Base-by-base conservation (phyloP, 208 protist species). In the Borovskyia barvae region DNA sequence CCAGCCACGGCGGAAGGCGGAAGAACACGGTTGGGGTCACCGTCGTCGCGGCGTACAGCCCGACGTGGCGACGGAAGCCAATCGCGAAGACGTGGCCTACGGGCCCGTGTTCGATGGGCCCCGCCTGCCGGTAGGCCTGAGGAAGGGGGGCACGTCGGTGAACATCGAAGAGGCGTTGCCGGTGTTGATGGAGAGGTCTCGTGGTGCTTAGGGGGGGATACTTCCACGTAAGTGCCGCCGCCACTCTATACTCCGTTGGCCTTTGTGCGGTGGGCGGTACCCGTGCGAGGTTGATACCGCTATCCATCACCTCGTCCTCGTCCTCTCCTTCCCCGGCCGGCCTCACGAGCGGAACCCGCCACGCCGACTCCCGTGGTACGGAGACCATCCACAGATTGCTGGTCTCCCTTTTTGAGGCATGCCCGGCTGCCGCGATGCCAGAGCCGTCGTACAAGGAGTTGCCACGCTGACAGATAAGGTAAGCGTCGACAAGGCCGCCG, bases 341-440 rank as follows among this genome's bases (percentile, higher is more conserved):
- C 30, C 39, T 58, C 1, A 28, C 41, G 35, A 80, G 36, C n/a
- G 55, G 57, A 37, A 67, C 57, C 41, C 52, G 36, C 73, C 73
- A 80, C 17, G 62, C 55, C 9, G 40, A 41, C 25, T 72, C 61
- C 2, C 40, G 25, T 11, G 45, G 32, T 25, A 59, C 45, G 8
- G 73, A 61, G 9, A 57, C 32, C 51, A 75, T 42, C 73, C 73
- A 80, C 47, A 67, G 51, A 9, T 11, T 22, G 14, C 39, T 58
- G 26, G 37, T 47, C 15, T 4, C 52, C 30, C 14, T 25, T 28
- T 3, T n/a, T 9, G 12, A 36, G 30, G 30, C 36, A 24, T 12
- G 35, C 51, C 33, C 33, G 19, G 12, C 40, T 17, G 7, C 37
- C 1, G 53, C 51, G 5, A 52, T 39, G 0, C 60, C 61, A n/a